phyloP scores from a whole-genome alignment of 495 filamentous ascomycete species.

The Hamigera avellanea region DNA sequence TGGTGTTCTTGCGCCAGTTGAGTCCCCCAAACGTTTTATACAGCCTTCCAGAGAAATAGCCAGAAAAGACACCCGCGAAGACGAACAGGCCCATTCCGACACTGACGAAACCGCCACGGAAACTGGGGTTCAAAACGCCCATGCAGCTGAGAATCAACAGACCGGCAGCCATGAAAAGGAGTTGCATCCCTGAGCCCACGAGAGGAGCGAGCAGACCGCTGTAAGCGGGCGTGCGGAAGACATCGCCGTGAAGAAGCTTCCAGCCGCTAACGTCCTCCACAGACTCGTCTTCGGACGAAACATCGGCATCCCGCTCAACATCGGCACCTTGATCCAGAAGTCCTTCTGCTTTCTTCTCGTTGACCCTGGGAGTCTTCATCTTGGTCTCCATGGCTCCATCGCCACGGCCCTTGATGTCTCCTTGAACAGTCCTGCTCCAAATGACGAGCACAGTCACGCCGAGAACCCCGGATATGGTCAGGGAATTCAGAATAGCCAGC shows the following conservation, averaged over 20 bases:
- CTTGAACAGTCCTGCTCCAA: constrained; percentile 66
- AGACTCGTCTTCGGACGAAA: constrained; percentile 62
- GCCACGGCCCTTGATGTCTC: constrained; percentile 65
- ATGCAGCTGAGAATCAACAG: constrained; percentile 70
- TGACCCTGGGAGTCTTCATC: constrained; percentile 34
- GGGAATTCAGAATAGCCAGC: constrained; percentile 84
- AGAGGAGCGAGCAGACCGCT: constrained; percentile 74
- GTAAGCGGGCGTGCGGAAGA: constrained; percentile 71
- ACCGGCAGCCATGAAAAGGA: constrained; percentile 75
- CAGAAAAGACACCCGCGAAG: constrained; percentile 79
- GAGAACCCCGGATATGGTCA: constrained; percentile 74
- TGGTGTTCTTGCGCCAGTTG: constrained; percentile 68
- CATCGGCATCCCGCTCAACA: constrained; percentile 48
- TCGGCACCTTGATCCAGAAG: constrained; percentile 55
- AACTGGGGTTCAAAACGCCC: constrained; percentile 81
- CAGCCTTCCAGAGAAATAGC: constrained; percentile 80
- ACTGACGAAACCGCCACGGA: constrained; percentile 83
- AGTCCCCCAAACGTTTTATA: constrained; percentile 80
- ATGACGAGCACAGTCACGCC: constrained; percentile 81
- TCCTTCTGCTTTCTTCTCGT: constrained; percentile 44
- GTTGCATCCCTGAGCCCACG: constrained; percentile 80
- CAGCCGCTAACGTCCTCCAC: constrained; percentile 83
- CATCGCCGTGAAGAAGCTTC: constrained; percentile 90
- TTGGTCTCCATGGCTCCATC: constrained; percentile 51
- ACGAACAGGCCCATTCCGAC: constrained; percentile 81